phyloP scores from a whole-genome alignment of 1,284 basidiomycete genomes.

The Chalciporus piperatoides region DNA sequence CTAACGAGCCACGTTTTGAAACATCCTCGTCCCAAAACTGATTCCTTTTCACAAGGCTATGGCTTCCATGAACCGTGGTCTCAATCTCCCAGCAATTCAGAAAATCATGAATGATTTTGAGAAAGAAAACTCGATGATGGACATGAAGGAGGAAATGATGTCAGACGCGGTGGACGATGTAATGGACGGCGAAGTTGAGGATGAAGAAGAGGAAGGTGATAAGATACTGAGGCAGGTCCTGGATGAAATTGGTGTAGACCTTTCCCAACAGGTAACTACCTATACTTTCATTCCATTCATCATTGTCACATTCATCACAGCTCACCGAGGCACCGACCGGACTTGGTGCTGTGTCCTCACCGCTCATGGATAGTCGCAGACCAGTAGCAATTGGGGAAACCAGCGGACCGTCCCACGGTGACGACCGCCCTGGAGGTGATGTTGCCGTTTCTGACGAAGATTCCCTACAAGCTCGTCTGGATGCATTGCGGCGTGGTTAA shows the following conservation, averaged over 20 bases:
- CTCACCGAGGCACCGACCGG: conserved; percentile 81
- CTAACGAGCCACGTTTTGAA: conserved; percentile 4
- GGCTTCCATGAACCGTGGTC: conserved; percentile 94
- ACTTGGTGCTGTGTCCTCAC: conserved; percentile 54
- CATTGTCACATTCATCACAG: conserved; percentile 39
- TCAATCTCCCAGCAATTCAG: conserved; percentile 94
- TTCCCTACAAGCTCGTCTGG: conserved; percentile 81
- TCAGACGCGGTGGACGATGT: conserved; percentile 97
- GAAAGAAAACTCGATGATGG: conserved; percentile 96
- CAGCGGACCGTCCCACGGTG: conserved; percentile 39
- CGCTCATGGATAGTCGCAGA: conserved; percentile 63
- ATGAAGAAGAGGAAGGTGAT: conserved; percentile 95
- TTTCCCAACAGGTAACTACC: conserved; percentile 81
- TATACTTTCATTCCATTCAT: conserved; percentile 5
- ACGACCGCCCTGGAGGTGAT: conserved; percentile 35
- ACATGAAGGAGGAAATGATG: conserved; percentile 99
- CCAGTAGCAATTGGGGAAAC: conserved; percentile 79
- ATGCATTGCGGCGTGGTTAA: conserved; percentile 70
- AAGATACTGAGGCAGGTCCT: conserved; percentile 95
- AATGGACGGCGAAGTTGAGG: conserved; percentile 92
- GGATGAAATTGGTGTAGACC: conserved; percentile 93
- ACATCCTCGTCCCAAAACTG: conserved; percentile 3
- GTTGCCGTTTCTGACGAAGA: conserved; percentile 74
- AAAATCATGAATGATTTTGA: conserved; percentile 98
- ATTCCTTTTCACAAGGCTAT: conserved; percentile 67